Base-by-base conservation (phyloP, 192 early-diverging fungal genomes). In the Backusella liffmaniae region DNA sequence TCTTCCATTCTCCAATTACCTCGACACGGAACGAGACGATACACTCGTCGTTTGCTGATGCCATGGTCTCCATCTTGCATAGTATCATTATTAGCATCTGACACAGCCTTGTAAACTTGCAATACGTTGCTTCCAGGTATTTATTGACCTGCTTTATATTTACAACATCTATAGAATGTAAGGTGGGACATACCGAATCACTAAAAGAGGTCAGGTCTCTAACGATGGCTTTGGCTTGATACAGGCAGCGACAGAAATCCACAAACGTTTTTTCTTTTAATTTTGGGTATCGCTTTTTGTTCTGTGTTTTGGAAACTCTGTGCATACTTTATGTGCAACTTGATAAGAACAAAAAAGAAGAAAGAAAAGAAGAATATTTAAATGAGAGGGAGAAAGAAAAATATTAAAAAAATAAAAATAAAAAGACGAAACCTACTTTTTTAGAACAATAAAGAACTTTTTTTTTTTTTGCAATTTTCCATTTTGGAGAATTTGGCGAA, bases 221-320 rank as follows among this genome's bases (percentile, higher is more conserved):
- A 1, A 79, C 78, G 15, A 79, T 73, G 10, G 73, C n/a, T 51
- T 79, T 79, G 5, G 78, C 73, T 71, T 79, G 78, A 34, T 79
- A 66, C 29, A 79, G 66, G 44, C 78, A 79, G 0, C 78, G 73
- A 35, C 51, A 70, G 37, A 79, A 79, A 18, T 79, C 78, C 0
- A 79, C 70, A 37, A 79, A 79, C 1, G 16, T 34, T 21, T 71
- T 67, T 37, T 79, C 78, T 62, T 62, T 62, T 12, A 29, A 6
- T 62, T 67, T 67, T n/a, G 66, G 23, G 32, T 16, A 32, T 67
- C 26, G 13, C 12, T 67, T 36, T 62, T 62, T 62, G 10, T 4
- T 59, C 15, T 36, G 39, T 21, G 35, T 42, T 23, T 69, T 39
- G 41, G 39, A 32, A 35, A 30, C 36, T 12, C 7, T 67, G 18